Percentiles rank a stretch among this genome's conserved stretches.
Evolutionary conservation across 2,329 filamentous ascomycete genomes (phyloP).

Genomic region (Ophiostoma triangulosporum): DNA sequence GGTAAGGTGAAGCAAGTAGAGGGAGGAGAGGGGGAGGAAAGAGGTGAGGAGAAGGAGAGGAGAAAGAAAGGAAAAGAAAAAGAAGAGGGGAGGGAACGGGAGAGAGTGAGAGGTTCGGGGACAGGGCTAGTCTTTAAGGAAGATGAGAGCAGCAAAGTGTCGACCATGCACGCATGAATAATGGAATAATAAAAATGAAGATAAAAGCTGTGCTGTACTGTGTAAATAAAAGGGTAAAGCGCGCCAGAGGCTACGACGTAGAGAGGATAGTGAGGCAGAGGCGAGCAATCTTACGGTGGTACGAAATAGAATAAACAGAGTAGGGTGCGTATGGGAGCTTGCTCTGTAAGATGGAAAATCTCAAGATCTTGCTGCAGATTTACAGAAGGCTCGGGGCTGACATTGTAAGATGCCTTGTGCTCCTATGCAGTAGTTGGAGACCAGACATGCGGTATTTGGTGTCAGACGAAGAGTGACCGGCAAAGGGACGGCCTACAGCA

Average conservation of each 20-base stretch:
- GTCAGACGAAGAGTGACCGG: not conserved
- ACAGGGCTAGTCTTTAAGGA: conserved; percentile 3
- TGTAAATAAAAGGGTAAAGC: too few relatives aligned
- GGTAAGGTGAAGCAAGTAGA: not conserved
- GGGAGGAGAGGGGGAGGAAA: not conserved
- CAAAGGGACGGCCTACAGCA: not conserved
- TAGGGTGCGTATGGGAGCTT: too few relatives aligned
- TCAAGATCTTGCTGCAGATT: too few relatives aligned
- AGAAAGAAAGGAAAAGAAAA: not conserved
- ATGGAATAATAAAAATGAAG: not conserved
- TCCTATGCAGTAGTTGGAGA: too few relatives aligned
- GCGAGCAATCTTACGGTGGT: not conserved
- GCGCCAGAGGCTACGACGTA: conserved; percentile 1
- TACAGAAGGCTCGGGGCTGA: too few relatives aligned
- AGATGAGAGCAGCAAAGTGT: not conserved
- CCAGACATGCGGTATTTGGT: not conserved
- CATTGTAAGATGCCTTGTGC: too few relatives aligned
- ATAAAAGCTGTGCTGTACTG: too few relatives aligned
- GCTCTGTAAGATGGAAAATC: too few relatives aligned
- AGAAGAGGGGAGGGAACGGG: not conserved
- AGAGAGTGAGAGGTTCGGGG: not conserved
- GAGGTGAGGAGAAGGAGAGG: not conserved
- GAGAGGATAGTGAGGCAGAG: not conserved
- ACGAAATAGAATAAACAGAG: not conserved
- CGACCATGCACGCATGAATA: too few relatives aligned